Evolutionary conservation across 2,329 filamentous ascomycete species (phyloP).

Genomic region (Claviceps maximensis): DNA sequence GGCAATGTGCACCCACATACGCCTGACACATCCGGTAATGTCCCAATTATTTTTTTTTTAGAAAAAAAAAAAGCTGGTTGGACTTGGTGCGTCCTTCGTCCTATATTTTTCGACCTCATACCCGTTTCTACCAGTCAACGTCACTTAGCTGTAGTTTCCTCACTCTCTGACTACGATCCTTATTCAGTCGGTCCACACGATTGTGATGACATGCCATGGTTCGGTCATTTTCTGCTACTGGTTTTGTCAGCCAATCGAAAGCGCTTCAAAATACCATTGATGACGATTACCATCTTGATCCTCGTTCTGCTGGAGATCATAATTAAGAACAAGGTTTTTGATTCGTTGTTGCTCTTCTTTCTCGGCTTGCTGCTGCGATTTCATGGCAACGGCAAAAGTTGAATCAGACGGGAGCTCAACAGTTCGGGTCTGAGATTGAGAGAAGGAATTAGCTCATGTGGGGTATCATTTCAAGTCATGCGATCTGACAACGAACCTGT

Average conservation of each 20-base stretch:
- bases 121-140: slow-evolving; percentile 70
- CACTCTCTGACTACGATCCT: slow-evolving; percentile 65
- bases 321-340: slow-evolving; percentile 94
- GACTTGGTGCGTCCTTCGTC: not conserved
- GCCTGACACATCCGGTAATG: not conserved
- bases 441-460: not conserved
- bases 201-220: slow-evolving; percentile 35
- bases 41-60: not conserved
- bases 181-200: slow-evolving; percentile 40
- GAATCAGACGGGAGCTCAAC: slow-evolving; percentile 86
- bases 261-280: not conserved
- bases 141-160: slow-evolving; percentile 91
- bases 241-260: not conserved
- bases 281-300: slow-evolving; percentile 57
- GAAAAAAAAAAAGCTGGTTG: not conserved
- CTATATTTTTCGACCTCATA: not conserved
- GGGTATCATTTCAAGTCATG: not conserved
- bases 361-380: slow-evolving; percentile 86
- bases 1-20: not conserved
- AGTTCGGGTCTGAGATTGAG: slow-evolving; percentile 56
- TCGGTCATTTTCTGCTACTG: slow-evolving; percentile 35
- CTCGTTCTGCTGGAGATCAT: slow-evolving; percentile 78
- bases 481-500: slow-evolving; percentile 43
- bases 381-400: slow-evolving; percentile 91
- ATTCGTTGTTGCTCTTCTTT: slow-evolving; percentile 95